phyloP scores from a whole-genome alignment of 192 early-diverging fungal species.

The Backusella australiensis region DNA sequence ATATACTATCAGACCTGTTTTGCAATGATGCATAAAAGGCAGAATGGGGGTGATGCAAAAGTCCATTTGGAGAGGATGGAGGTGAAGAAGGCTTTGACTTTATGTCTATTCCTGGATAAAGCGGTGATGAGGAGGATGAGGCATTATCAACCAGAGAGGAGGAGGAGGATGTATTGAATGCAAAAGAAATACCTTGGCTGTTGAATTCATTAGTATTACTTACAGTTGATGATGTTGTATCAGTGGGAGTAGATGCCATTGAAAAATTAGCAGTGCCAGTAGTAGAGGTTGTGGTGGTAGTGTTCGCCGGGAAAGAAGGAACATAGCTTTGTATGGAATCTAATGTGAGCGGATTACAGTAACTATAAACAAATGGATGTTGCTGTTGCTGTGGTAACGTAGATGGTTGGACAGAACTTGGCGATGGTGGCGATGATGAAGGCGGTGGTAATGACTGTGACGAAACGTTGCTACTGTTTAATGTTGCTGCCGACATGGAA shows the following conservation, averaged over 20 bases:
- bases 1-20: neutral
- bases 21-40: neutral
- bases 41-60: neutral
- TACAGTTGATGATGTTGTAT: neutral
- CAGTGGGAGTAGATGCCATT: neutral
- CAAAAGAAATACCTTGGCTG: neutral
- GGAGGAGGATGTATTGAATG: neutral
- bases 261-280: neutral
- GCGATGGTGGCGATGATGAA: too few species aligned
- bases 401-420: neutral
- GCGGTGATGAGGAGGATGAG: neutral
- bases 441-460: neutral
- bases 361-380: constrained; percentile 9
- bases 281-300: neutral
- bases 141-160: neutral
- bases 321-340: neutral
- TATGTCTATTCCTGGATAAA: neutral
- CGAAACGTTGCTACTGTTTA: too few species aligned
- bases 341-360: neutral
- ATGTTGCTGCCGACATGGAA: neutral
- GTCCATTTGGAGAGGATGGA: neutral
- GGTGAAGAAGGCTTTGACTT: neutral
- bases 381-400: neutral
- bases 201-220: neutral
- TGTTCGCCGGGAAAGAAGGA: neutral